Evolutionary conservation across 345 rosid species (phyloP).

Genomic region (Aurinia saxatilis): DNA sequence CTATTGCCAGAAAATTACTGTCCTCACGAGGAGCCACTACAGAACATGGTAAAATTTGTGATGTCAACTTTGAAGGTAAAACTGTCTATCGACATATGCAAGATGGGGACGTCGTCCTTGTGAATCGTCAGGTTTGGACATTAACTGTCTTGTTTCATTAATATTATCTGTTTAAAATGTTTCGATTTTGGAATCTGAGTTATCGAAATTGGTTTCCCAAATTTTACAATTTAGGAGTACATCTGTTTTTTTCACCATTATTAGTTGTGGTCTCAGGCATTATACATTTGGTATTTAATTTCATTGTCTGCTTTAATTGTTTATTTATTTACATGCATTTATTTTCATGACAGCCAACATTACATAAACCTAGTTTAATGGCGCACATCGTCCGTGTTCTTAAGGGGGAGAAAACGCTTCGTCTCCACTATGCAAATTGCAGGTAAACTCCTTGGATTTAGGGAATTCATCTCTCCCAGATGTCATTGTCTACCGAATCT

Average conservation of each 20-base stretch:
- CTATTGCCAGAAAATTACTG: slow-evolving; percentile 66
- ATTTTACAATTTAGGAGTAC: background rate
- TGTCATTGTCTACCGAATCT: background rate
- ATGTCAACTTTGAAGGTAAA: slow-evolving; percentile 70
- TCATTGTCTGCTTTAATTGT: slow-evolving; percentile 5
- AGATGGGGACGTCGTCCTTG: slow-evolving; percentile 95
- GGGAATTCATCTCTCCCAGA: background rate
- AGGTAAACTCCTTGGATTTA: slow-evolving; percentile 42
- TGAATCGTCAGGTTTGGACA: slow-evolving; percentile 82
- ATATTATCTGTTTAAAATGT: background rate
- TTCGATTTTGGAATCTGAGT: background rate
- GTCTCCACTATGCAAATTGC: slow-evolving; percentile 99
- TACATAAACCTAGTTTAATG: slow-evolving; percentile 98
- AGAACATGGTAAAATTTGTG: slow-evolving; percentile 54
- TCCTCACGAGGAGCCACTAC: slow-evolving; percentile 67
- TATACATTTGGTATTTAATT: background rate
- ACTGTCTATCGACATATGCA: slow-evolving; percentile 74
- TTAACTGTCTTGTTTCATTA: background rate
- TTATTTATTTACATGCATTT: slow-evolving; percentile 8
- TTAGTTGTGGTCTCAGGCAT: background rate
- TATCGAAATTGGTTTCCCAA: background rate
- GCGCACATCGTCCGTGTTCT: slow-evolving; percentile 90
- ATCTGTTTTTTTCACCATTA: background rate
- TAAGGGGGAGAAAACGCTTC: slow-evolving; percentile 89
- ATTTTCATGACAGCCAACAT: slow-evolving; percentile 74